Percentiles rank a stretch among this genome's conserved stretches.
These are phyloP conservation scores for Musa itinerans DNA, from an alignment of 176 grass and related monocot species.

Conservation along the genomic window DNA sequence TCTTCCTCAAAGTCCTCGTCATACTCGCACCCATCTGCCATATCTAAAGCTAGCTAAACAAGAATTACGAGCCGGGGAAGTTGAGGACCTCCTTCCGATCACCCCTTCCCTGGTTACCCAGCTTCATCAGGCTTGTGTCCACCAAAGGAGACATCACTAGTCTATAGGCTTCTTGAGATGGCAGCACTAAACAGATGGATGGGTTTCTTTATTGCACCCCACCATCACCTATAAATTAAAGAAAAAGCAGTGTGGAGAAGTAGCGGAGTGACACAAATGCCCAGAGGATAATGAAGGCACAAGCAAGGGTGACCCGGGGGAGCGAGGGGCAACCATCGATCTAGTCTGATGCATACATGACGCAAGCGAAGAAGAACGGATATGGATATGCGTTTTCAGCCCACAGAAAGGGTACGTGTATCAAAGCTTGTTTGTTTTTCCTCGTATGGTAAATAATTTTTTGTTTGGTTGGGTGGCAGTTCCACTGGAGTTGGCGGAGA, in stretches of 20 bases:
- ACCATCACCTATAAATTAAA: neutral
- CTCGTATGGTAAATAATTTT: neutral
- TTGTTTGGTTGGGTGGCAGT: too few species aligned
- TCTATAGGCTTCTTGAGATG: neutral
- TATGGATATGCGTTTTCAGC: neutral
- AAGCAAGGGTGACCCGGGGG: too few species aligned
- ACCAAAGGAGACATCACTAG: neutral
- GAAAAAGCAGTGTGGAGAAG: neutral
- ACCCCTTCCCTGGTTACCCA: neutral
- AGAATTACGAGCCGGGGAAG: neutral
- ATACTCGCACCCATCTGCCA: slow-evolving; percentile 7
- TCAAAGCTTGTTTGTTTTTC: neutral
- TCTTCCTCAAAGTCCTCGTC: slow-evolving; percentile 45
- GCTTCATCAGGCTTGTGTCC: neutral
- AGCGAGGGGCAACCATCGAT: neutral
- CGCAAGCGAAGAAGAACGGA: neutral
- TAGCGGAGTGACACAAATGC: neutral
- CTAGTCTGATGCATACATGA: neutral
- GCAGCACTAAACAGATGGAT: neutral
- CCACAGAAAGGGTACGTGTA: neutral
- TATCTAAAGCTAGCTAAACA: neutral
- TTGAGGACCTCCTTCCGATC: neutral
- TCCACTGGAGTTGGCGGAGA: neutral
- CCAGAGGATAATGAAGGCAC: neutral
- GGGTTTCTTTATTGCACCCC: neutral